A percentile compares a stretch with the other conserved stretches of the same genome.
These are phyloP conservation scores for Fusarium buharicum DNA, from an alignment of 2,329 filamentous ascomycete genomes.

Conservation along the genomic window DNA sequence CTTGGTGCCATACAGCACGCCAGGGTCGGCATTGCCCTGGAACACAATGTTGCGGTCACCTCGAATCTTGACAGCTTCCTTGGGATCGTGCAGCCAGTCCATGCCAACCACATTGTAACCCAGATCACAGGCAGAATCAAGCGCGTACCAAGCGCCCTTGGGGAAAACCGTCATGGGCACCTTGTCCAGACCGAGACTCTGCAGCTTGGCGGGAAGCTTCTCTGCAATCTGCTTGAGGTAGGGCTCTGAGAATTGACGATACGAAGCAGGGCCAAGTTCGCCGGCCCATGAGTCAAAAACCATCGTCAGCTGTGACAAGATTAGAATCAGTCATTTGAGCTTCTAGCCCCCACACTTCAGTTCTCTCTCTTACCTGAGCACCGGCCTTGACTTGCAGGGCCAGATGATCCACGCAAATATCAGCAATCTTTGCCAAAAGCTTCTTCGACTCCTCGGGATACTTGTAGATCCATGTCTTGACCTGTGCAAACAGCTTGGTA, in stretches of 20 bases:
- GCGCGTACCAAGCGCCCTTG: slow-evolving; percentile 95
- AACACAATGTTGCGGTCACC: slow-evolving; percentile 79
- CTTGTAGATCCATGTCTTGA: slow-evolving; percentile 96
- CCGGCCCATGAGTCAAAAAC: slow-evolving; percentile 99
- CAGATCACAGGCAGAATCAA: slow-evolving; percentile 86
- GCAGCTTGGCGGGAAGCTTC: slow-evolving; percentile 78
- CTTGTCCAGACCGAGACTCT: slow-evolving; percentile 77
- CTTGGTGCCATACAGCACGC: slow-evolving; percentile 86
- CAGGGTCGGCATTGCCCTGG: slow-evolving; percentile 96
- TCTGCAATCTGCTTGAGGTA: slow-evolving; percentile 86
- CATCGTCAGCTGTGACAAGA: slow-evolving; percentile 75
- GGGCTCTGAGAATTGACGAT: slow-evolving; percentile 85
- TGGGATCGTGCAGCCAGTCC: slow-evolving; percentile 93
- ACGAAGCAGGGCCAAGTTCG: slow-evolving; percentile 85
- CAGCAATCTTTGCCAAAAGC: slow-evolving; percentile 89
- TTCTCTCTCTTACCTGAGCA: slow-evolving; percentile 71
- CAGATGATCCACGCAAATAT: slow-evolving; percentile 94
- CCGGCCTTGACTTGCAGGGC: slow-evolving; percentile 92
- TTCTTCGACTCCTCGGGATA: slow-evolving; percentile 83
- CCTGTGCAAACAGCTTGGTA: slow-evolving; percentile 92
- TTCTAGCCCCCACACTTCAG: not conserved
- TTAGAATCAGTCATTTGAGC: slow-evolving; percentile 2
- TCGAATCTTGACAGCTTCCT: slow-evolving; percentile 82
- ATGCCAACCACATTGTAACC: slow-evolving; percentile 95
- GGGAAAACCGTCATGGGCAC: slow-evolving; percentile 99